These are phyloP conservation scores for Conringia planisiliqua DNA, from an alignment of 345 rosid genomes.

Conservation along the genomic window DNA sequence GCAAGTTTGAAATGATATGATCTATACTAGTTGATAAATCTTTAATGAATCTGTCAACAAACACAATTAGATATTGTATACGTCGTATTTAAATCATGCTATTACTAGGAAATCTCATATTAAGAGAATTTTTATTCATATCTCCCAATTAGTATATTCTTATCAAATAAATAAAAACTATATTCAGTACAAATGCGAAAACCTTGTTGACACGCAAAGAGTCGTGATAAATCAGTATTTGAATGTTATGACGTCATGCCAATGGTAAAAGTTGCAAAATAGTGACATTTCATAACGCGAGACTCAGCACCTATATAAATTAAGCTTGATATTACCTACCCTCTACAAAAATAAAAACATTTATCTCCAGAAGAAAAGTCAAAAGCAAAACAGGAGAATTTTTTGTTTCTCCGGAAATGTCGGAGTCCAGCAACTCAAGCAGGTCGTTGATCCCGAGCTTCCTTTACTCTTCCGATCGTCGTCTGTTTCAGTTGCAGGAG, in stretches of 20 bases:
- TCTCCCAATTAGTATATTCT: background rate
- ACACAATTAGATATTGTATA: background rate
- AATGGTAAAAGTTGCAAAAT: background rate
- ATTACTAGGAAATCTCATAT: too few species aligned
- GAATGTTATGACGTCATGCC: background rate
- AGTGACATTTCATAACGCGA: background rate
- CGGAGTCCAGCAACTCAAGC: conserved; percentile 35
- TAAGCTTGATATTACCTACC: background rate
- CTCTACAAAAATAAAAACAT: background rate
- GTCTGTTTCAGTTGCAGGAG: conserved; percentile 33
- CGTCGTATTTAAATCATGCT: background rate
- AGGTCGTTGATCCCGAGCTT: conserved; percentile 65
- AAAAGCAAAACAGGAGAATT: background rate
- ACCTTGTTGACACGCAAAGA: conserved; percentile 26
- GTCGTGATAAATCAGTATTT: conserved; percentile 23
- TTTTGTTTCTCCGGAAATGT: conserved; percentile 37
- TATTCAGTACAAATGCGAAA: background rate
- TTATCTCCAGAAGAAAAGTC: background rate
- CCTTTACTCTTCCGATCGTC: conserved; percentile 49
- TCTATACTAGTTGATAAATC: background rate
- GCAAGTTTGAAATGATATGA: background rate
- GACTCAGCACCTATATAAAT: background rate
- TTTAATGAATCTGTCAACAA: background rate
- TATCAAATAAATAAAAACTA: background rate
- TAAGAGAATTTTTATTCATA: background rate